Percentiles rank a stretch among this genome's conserved stretches.
Evolutionary conservation across 2,329 filamentous ascomycete genomes (phyloP).

Genomic region (Talaromyces funiculosus): DNA sequence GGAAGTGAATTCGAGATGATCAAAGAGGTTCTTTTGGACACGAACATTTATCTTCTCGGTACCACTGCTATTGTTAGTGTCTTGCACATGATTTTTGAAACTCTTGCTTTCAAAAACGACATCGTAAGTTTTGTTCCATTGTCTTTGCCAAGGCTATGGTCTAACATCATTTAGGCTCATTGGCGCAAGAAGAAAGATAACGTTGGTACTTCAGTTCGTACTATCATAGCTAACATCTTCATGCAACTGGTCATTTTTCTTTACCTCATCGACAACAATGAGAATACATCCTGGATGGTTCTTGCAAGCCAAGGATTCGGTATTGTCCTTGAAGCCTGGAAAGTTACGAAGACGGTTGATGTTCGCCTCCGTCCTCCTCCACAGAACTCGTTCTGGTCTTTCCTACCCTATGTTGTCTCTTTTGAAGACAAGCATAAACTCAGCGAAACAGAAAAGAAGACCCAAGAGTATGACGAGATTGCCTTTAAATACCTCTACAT

Average conservation of each 20-base stretch:
- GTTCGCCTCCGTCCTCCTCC: slow-evolving; percentile 69
- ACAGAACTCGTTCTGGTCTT: slow-evolving; percentile 63
- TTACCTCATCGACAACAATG: slow-evolving; percentile 93
- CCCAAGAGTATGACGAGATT: slow-evolving; percentile 95
- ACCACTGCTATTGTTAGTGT: slow-evolving; percentile 81
- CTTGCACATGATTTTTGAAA: slow-evolving; percentile 91
- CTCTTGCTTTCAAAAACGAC: slow-evolving; percentile 93
- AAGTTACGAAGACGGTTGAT: slow-evolving; percentile 91
- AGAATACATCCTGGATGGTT: slow-evolving; percentile 99
- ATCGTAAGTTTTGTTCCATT: slow-evolving; percentile 50
- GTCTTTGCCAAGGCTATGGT: not conserved
- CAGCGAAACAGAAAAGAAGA: slow-evolving; percentile 92
- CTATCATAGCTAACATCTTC: slow-evolving; percentile 93
- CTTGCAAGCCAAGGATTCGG: slow-evolving; percentile 86
- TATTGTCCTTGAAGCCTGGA: slow-evolving; percentile 77
- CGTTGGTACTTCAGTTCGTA: slow-evolving; percentile 90
- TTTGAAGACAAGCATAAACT: slow-evolving; percentile 98
- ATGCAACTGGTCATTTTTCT: slow-evolving; percentile 97
- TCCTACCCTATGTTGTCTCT: slow-evolving; percentile 71
- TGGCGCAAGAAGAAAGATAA: slow-evolving; percentile 99
- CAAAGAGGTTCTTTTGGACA: slow-evolving; percentile 91
- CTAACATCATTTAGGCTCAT: slow-evolving; percentile 53
- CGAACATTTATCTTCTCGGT: slow-evolving; percentile 81
- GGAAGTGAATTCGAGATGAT: slow-evolving; percentile 94
- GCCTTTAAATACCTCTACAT: slow-evolving; percentile 98